Evolutionary conservation across 441 rosid genomes (phyloP), one percentile per base, ranked within the genome.

Genomic region (Populus trichocarpa): DNA sequence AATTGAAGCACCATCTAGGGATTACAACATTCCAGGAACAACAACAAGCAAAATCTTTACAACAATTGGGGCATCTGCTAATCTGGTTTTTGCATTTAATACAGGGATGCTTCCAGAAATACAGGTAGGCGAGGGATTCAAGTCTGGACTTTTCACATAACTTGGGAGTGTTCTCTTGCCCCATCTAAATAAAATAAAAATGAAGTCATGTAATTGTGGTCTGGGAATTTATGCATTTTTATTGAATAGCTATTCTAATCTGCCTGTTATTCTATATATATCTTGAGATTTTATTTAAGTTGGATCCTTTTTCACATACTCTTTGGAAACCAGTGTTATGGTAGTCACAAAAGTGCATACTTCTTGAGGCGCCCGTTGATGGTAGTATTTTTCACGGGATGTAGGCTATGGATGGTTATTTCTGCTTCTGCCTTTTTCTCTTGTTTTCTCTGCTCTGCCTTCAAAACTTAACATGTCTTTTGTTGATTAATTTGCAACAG

Each of bases 31-130:
- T 53, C 84, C 85, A 14, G 93, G 93, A 79, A 77, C 94, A 75
- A 68, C 86, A 63, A 10, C 75, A 0, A 74, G 57, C 84, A 89
- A 83, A 85, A 75, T 94, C 25, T 93, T 92, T 66, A 81, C 93
- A 28, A 88, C 88, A 75, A 89, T 91, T 1, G 97, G 99, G 64
- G 97, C 96, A 81, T 72, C 89, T 5, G 98, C 98, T 9, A 96
- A 78, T 85, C 90, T 96, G 0, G 93, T 92, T 72, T 96, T 96
- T 71, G 96, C 98, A 64, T 95, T 86, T 80, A 95, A 95, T 77
- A 92, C 98, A 5, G 99, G 99, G 73, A 95, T 95, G 99, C 95
- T 93, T 78, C 99, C 97, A 46, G 99, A 95, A 80, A 93, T 95
- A 79, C 99, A 95, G 93, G 99, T 95, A 81, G 23, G 35, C 38